Base-by-base conservation (phyloP, 1,284 basidiomycete species). In the Ustilago vetiveriae region DNA sequence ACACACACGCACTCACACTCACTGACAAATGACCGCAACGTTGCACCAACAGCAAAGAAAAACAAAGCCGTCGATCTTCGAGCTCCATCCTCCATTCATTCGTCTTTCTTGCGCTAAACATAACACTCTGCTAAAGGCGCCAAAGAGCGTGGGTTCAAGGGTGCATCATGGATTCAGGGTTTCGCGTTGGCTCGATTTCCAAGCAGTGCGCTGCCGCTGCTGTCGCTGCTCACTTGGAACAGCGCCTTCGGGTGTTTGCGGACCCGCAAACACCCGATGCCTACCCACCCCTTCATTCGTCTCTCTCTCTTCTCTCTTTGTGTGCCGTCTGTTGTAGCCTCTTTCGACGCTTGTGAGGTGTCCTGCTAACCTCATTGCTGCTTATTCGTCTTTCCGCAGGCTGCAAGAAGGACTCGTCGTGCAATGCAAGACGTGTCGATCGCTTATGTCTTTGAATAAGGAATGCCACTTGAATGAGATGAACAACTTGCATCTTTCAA, bases 251-350 rank as follows among this genome's bases (percentile, higher is more conserved):
- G 62, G 45, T 41, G 32, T 40, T 64, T 64, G 45, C 62, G 62
- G 62, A 45, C 37, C 62, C 62, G 62, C 49, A 37, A 32, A 24
- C 44, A 45, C 50, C 54, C 54, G 62, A 64, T 22, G 27, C 14
- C 26, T 21, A 21, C 36, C 27, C 24, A n/a, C 32, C 7, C 6
- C 13, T 29, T 29, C 27, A 13, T 29, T 29, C 7, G 13, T 29
- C 16, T n/a, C 33, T n/a, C 13, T 16, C 6, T n/a, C n/a, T 29
- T 17, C 35, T 24, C 29, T 24, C 24, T 22, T 26, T 43, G 29
- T 11, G 24, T 13, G 22, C 41, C 41, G 10, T 14, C 9, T 8
- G 29, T 30, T 14, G 29, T 30, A n/a, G n/a, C n/a, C n/a, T n/a
- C n/a, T 30, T 30, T 30, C 29, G 41, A 26, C 41, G n/a, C n/a